Evolutionary conservation across 2,329 filamentous ascomycete species (phyloP), one percentile per base, ranked within the genome.

Genomic region (Calonectria pauciramosa): DNA sequence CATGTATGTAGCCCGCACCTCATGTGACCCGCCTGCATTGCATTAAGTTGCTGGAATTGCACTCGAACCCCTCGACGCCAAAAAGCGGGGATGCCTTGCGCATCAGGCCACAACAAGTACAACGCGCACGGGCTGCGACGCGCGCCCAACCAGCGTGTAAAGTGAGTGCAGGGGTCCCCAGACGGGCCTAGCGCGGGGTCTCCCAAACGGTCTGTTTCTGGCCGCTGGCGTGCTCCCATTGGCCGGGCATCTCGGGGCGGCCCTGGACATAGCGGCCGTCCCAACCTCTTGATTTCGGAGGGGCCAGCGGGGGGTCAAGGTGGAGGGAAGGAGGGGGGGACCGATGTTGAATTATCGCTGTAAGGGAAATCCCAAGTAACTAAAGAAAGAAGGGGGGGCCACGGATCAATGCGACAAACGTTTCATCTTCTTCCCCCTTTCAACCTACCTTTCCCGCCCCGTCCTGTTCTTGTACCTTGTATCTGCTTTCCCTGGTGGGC

Each of bases 261-360:
- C 54, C 56, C 32, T 67, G 47, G 34, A 30, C 56, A 30, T 52
- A 26, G 36, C 28, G 52, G 60, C 49, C 32, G 28, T 38, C 79
- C 79, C 79, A 80, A 76, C 79, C 79, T 80, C 79, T 77, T 60
- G 72, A 80, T 80, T 80, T 75, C 70, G 60, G 67, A 51, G 76
- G 70, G 47, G 69, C 66, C 68, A 64, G 28, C 66, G 51, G 66
- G 66, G 66, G 49, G 32, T 28, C 63, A 32, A 65, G 34, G 36
- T 23, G 63, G 64, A 66, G 23, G 49, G 28, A 34, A 30, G 23
- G n/a, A n/a, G 30, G 54, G 51, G 30, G 51, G 36, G 63, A 59
- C 41, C 28, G 44, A 30, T 23, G n/a, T 47, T 32, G 32, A 36
- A 41, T 59, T 73, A 70, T 73, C 70, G 59, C 38, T 75, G 36